Evolutionary conservation across 768 basidiomycete genomes (phyloP), one percentile per base, ranked within the genome.

Genomic region (Pluteus cervinus): DNA sequence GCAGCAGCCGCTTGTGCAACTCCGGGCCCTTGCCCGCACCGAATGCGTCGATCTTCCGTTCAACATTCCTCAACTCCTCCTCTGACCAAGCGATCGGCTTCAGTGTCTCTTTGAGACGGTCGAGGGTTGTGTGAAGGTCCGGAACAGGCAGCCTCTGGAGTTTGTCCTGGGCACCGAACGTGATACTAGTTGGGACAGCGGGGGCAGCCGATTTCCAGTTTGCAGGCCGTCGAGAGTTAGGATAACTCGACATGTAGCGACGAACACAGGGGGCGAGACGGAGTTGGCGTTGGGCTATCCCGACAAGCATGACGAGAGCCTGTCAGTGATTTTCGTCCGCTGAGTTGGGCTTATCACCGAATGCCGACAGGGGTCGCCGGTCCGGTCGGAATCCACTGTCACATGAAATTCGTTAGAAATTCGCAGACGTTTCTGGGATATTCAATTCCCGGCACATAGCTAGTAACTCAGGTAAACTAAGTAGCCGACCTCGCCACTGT

Each of bases 61-160:
- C 65, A 1, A 74, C 70, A 3, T 67, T 56, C 4, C 63, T 57
- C 30, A 76, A 78, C 54, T 89, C 84, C 1, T 65, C 61, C 1
- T 70, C 62, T 2, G 73, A 67, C 58, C 76, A 73, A 4, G 89
- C 82, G 32, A 93, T 75, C 0, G 91, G 88, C 37, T 65, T 67
- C 36, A 97, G 56, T 1, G 78, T 79, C 18, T 76, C 68, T 54
- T 81, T 83, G 49, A 96, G 70, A 36, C 75, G 73, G 24, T 62
- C 60, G 14, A 92, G 62, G 1, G 90, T 93, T 10, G 71, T 63
- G 2, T 59, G 43, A 6, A 96, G 74, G 17, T 71, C 59, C 9
- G 86, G 81, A 1, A 96, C 79, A 0, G 92, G 93, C 6, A 97
- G 75, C 31, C 65, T 67, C 0, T 80, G 81, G 4, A 96, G 71